These are phyloP conservation scores for Dendrocalamus latiflorus DNA, from an alignment of 202 grass and related monocot species.

Conservation along the genomic window DNA sequence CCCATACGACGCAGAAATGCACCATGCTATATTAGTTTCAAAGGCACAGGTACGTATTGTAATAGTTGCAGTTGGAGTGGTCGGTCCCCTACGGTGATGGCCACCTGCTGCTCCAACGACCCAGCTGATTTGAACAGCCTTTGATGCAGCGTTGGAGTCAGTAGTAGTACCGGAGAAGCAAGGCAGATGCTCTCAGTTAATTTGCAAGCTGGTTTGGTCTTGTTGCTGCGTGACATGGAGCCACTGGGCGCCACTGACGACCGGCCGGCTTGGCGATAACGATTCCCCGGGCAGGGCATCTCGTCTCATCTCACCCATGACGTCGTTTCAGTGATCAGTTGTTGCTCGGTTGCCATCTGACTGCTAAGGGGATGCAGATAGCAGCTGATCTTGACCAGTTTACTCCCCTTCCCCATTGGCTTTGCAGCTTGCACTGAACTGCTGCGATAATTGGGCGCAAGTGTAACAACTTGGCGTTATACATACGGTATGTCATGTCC, in stretches of 20 bases:
- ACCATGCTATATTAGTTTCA: not conserved
- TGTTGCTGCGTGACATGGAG: not conserved
- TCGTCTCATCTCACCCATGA: slow-evolving; percentile 5
- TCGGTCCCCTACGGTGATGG: slow-evolving; percentile 25
- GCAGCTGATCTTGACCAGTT: not conserved
- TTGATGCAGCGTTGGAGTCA: slow-evolving; percentile 24
- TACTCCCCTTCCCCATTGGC: not conserved
- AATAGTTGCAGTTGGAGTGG: slow-evolving; percentile 15
- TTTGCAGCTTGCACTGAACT: not conserved
- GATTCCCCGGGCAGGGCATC: not conserved
- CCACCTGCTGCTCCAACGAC: not conserved
- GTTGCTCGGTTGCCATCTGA: slow-evolving; percentile 28
- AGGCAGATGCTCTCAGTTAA: not conserved
- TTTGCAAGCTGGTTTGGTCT: not conserved
- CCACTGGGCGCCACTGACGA: not conserved
- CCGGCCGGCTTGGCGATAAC: not conserved
- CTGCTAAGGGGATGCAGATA: not conserved
- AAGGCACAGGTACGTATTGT: slow-evolving; percentile 9
- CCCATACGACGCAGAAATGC: not conserved
- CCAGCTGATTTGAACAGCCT: not conserved
- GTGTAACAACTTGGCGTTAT: not conserved
- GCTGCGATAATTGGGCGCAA: not conserved
- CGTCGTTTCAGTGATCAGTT: slow-evolving; percentile 9
- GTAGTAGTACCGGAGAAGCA: not conserved
- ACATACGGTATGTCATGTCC: not conserved